Percentiles rank a stretch among this genome's conserved stretches.
Evolutionary conservation across 768 basidiomycete genomes (phyloP).

Genomic region (Leucocoprinus sp.): DNA sequence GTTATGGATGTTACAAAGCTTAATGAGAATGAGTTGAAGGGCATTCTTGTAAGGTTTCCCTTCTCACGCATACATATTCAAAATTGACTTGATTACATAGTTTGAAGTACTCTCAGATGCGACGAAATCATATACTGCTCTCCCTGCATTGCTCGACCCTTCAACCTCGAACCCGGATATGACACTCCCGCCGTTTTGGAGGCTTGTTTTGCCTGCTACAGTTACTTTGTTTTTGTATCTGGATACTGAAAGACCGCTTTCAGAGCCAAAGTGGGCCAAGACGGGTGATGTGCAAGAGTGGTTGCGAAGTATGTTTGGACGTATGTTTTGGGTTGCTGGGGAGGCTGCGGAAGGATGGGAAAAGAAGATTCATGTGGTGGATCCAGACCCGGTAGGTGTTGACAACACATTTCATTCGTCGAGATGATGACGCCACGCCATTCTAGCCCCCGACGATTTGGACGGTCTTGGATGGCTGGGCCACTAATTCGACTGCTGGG

Average conservation of each 20-base stretch:
- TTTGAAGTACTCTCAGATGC: conserved; percentile 67
- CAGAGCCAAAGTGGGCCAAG: conserved; percentile 96
- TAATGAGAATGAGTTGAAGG: conserved; percentile 51
- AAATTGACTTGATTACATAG: conserved; percentile 32
- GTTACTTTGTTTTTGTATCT: conserved; percentile 69
- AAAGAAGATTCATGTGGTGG: conserved; percentile 83
- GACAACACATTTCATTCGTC: background rate
- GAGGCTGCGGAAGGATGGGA: conserved; percentile 89
- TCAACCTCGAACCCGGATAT: conserved; percentile 33
- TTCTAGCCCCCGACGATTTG: conserved; percentile 82
- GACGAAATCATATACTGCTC: conserved; percentile 60
- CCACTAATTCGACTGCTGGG: conserved; percentile 74
- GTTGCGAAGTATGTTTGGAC: conserved; percentile 80
- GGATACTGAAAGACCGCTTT: conserved; percentile 81
- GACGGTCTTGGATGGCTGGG: conserved; percentile 88
- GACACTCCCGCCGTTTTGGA: conserved; percentile 69
- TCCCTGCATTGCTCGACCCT: conserved; percentile 38
- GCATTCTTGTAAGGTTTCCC: conserved; percentile 56
- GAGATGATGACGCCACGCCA: conserved; percentile 2
- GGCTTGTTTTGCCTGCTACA: conserved; percentile 41
- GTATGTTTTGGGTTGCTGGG: conserved; percentile 81
- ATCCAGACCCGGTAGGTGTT: conserved; percentile 84
- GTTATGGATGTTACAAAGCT: conserved; percentile 50
- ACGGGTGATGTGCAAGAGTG: conserved; percentile 92
- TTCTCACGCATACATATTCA: conserved; percentile 1